Evolutionary conservation across 108 stramenopile genomes (phyloP).

Genomic region (Parietichytrium sp.): DNA sequence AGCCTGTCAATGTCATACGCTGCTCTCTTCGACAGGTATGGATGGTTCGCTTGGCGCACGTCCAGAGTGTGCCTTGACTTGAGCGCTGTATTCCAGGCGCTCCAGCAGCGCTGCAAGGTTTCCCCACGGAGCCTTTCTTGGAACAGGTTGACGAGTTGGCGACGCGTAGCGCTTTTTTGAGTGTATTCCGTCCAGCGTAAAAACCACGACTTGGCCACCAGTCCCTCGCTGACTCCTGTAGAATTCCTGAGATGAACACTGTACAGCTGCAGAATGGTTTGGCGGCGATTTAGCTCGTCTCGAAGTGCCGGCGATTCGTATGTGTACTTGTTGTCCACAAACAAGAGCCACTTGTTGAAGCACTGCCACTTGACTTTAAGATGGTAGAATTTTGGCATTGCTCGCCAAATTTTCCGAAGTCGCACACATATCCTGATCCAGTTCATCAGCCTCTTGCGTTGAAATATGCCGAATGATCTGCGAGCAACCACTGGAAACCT

Average conservation of each 20-base stretch:
- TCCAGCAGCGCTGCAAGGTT: neutral
- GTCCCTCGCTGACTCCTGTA: too few relatives aligned
- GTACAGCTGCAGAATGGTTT: neutral
- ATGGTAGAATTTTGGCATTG: constrained; percentile 4
- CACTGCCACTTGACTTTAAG: neutral
- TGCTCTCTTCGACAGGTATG: neutral
- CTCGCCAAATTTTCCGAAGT: neutral
- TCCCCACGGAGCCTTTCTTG: neutral
- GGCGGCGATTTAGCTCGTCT: constrained; percentile 26
- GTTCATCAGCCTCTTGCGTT: constrained; percentile 1
- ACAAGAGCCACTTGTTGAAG: constrained; percentile 29
- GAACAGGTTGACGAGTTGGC: neutral
- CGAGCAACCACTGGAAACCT: neutral
- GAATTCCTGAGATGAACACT: neutral
- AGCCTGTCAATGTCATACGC: neutral
- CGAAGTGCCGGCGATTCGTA: neutral
- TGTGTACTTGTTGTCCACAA: neutral
- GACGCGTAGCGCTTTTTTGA: neutral
- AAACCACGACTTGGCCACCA: neutral
- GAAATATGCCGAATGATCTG: neutral
- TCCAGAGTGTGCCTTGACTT: neutral
- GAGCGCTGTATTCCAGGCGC: neutral
- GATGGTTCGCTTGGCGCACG: neutral
- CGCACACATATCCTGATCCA: constrained; percentile 13
- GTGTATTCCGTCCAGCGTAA: constrained; percentile 16